Percentiles rank a stretch among this genome's conserved stretches.
These are phyloP conservation scores for Plenodomus tracheiphilus DNA, from an alignment of 2,329 filamentous ascomycete species.

Conservation along the genomic window DNA sequence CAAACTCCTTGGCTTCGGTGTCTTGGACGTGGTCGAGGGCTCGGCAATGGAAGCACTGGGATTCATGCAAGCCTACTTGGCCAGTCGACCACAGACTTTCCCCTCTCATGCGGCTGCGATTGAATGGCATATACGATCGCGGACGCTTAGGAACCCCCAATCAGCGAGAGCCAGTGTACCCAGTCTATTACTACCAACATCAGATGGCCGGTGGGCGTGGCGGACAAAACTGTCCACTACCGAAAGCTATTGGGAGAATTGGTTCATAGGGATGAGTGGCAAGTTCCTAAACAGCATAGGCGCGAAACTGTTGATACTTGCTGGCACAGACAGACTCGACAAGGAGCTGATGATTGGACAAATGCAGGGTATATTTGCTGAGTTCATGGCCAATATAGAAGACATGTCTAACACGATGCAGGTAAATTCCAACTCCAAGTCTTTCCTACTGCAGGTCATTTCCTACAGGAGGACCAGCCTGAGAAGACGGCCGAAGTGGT, in stretches of 20 bases:
- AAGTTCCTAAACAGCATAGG: slow-evolving; percentile 84
- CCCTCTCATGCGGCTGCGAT: slow-evolving; percentile 77
- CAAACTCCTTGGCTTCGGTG: slow-evolving; percentile 79
- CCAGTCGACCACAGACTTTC: slow-evolving; percentile 78
- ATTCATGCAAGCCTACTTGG: slow-evolving; percentile 91
- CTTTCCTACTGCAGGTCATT: slow-evolving; percentile 92
- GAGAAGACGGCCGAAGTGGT: slow-evolving; percentile 84
- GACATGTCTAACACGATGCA: slow-evolving; percentile 46
- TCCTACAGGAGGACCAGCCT: slow-evolving; percentile 93
- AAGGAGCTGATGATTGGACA: slow-evolving; percentile 93
- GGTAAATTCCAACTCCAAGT: slow-evolving; percentile 95
- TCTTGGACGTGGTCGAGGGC: slow-evolving; percentile 92
- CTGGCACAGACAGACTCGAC: slow-evolving; percentile 86
- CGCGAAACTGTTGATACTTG: slow-evolving; percentile 82
- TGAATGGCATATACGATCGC: slow-evolving; percentile 89
- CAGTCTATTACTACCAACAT: slow-evolving; percentile 63
- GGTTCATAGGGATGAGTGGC: slow-evolving; percentile 84
- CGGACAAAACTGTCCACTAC: slow-evolving; percentile 81
- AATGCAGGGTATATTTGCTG: slow-evolving; percentile 76
- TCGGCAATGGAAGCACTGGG: slow-evolving; percentile 93
- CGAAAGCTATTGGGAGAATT: slow-evolving; percentile 89
- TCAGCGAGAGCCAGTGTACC: slow-evolving; percentile 91
- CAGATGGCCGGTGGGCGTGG: slow-evolving; percentile 69
- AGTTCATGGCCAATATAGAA: neutral
- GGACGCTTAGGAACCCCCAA: slow-evolving; percentile 79